These are phyloP conservation scores for Verticillium albo-atrum DNA, from an alignment of 2,329 filamentous ascomycete genomes.

Conservation along the genomic window DNA sequence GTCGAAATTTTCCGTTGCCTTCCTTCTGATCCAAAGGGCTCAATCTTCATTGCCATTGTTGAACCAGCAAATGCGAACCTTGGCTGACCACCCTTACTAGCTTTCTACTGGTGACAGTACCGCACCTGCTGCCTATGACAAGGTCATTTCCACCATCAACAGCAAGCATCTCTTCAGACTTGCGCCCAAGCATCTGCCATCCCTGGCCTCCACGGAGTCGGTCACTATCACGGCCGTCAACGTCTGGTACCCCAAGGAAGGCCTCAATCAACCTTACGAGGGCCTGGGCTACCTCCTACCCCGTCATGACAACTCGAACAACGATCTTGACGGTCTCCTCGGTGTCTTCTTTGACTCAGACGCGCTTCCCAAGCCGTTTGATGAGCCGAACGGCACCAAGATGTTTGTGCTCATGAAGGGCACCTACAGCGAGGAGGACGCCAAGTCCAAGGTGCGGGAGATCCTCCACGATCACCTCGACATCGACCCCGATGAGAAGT, in stretches of 20 bases:
- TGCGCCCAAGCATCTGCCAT: constrained; percentile 33
- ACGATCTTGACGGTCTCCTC: constrained; percentile 79
- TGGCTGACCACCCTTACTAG: constrained; percentile 13
- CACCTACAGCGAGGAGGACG: constrained; percentile 69
- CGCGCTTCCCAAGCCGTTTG: constrained; percentile 32
- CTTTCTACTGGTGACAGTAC: constrained; percentile 21
- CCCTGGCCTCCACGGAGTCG: constrained; percentile 51
- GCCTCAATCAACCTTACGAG: constrained; percentile 54
- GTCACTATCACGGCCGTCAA: constrained; percentile 92
- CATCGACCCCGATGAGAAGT: constrained; percentile 57
- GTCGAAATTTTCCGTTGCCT: constrained; percentile 99
- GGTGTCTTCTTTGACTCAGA: constrained; percentile 91
- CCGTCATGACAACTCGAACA: constrained; percentile 59
- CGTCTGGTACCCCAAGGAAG: constrained; percentile 68
- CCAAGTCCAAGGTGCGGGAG: constrained; percentile 62
- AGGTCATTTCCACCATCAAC: constrained; percentile 62
- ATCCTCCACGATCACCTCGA: constrained; percentile 71
- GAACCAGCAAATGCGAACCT: background rate
- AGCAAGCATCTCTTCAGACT: constrained; percentile 38
- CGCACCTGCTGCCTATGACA: constrained; percentile 36
- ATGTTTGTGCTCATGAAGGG: constrained; percentile 88
- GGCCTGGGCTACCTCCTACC: constrained; percentile 95
- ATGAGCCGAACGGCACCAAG: constrained; percentile 36
- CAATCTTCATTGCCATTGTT: background rate
- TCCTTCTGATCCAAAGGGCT: constrained; percentile 77